Conservation (phyloP, 2,329 filamentous ascomycete genomes). For the Akanthomyces dipterigenus region DNA sequence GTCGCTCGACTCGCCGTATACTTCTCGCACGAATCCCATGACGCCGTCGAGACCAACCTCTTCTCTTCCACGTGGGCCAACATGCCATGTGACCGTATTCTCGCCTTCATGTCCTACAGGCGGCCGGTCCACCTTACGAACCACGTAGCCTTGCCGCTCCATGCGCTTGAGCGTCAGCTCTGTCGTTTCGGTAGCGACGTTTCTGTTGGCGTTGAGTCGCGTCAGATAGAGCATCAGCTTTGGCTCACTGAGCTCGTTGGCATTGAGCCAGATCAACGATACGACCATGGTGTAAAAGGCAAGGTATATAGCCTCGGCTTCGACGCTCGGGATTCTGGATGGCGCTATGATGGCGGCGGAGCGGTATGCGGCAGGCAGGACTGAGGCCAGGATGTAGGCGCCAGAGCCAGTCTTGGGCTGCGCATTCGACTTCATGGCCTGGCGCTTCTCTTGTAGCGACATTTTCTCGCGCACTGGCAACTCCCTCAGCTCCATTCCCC, state of each 20-base stretch:
- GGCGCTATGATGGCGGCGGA: slow-evolving; percentile 61
- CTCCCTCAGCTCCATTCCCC: slow-evolving; percentile 91
- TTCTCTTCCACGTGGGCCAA: slow-evolving; percentile 78
- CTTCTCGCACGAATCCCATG: slow-evolving; percentile 57
- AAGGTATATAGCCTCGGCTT: slow-evolving; percentile 71
- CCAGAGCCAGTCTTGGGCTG: slow-evolving; percentile 54
- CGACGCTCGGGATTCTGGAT: slow-evolving; percentile 55
- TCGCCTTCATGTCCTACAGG: slow-evolving; percentile 54
- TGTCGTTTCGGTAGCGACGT: slow-evolving; percentile 68
- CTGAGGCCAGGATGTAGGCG: slow-evolving; percentile 70
- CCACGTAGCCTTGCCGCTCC: slow-evolving; percentile 75
- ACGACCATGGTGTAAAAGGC: slow-evolving; percentile 78
- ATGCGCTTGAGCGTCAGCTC: slow-evolving; percentile 69
- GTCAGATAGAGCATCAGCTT: slow-evolving; percentile 71
- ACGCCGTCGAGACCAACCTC: slow-evolving; percentile 78
- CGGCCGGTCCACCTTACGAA: slow-evolving; percentile 61
- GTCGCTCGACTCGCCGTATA: slow-evolving; percentile 48
- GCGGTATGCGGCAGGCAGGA: slow-evolving; percentile 62
- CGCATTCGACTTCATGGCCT: slow-evolving; percentile 52
- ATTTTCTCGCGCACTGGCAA: slow-evolving; percentile 75
- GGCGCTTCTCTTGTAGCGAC: slow-evolving; percentile 68
- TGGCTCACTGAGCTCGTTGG: slow-evolving; percentile 66
- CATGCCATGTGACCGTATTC: slow-evolving; percentile 70
- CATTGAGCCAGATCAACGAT: slow-evolving; percentile 66
- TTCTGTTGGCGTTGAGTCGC: slow-evolving; percentile 67